Percentiles rank a stretch among this genome's conserved stretches.
phyloP scores from a whole-genome alignment of 139 green algal species.

The Chlamydomonas asymmetrica region DNA sequence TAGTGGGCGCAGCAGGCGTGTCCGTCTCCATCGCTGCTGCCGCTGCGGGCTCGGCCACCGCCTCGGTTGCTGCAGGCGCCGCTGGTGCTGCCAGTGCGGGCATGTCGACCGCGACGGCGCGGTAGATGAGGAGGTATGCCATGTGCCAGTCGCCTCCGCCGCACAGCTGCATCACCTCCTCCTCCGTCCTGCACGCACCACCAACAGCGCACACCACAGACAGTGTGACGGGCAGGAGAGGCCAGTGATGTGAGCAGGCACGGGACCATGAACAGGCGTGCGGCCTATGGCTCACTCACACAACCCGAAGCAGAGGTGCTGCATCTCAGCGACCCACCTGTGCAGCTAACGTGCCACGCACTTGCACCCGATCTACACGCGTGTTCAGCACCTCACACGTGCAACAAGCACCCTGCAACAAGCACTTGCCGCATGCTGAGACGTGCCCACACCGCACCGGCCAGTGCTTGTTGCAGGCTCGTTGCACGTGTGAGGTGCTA shows the following conservation, averaged over 20 bases:
- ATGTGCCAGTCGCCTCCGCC: conserved; percentile 98
- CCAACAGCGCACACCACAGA: too few species aligned
- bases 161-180: conserved; percentile 89
- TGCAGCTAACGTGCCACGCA: too few species aligned
- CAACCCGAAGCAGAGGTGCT: too few species aligned
- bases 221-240: not conserved
- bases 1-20: not conserved
- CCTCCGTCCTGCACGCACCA: too few species aligned
- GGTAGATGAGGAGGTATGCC: conserved; percentile 93
- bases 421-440: too few species aligned
- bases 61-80: not conserved
- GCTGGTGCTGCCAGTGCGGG: conserved; percentile 14
- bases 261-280: not conserved
- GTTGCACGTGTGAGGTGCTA: too few species aligned
- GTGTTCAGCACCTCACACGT: too few species aligned
- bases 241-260: not conserved
- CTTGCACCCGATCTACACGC: too few species aligned
- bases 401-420: too few species aligned
- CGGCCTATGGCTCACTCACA: not conserved
- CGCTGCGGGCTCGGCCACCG: not conserved
- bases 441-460: too few species aligned
- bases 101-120: conserved; percentile 56
- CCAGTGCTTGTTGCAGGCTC: too few species aligned
- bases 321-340: too few species aligned
- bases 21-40: conserved; percentile 12